Percentiles rank a stretch among this genome's conserved stretches.
Evolutionary conservation across 2,329 filamentous ascomycete species (phyloP).

Genomic region (Xylaria sp.): DNA sequence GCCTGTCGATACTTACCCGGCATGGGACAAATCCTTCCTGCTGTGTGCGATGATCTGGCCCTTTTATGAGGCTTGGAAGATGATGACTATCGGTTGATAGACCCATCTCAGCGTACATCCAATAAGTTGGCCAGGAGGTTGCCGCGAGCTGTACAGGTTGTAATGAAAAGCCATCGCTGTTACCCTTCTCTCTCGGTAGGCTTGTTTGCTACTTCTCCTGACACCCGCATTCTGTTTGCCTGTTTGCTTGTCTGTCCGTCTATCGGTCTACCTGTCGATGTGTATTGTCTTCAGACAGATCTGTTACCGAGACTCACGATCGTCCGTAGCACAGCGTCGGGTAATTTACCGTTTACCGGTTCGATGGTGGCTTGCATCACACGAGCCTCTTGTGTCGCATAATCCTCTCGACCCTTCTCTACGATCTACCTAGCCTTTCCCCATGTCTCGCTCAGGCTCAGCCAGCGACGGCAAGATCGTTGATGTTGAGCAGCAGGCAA

Average conservation of each 20-base stretch:
- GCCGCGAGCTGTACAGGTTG: background rate
- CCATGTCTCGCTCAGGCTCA: conserved; percentile 4
- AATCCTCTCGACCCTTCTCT: background rate
- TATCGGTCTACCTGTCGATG: too few relatives aligned
- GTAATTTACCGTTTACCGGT: background rate
- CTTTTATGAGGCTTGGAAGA: background rate
- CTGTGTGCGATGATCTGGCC: background rate
- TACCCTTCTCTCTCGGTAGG: conserved; percentile 6
- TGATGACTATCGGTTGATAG: background rate
- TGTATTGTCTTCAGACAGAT: background rate
- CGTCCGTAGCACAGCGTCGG: background rate
- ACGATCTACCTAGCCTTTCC: background rate
- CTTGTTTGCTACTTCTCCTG: conserved; percentile 6
- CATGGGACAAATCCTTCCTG: background rate
- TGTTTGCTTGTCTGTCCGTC: too few relatives aligned
- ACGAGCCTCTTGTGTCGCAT: conserved; percentile 1
- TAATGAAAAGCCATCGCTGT: conserved; percentile 10
- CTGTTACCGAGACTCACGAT: background rate
- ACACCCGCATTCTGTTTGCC: conserved; percentile 4
- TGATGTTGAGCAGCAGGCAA: conserved; percentile 12
- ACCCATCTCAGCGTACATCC: background rate
- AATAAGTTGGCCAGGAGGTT: background rate
- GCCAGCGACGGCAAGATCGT: conserved; percentile 6
- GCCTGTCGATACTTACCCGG: background rate
- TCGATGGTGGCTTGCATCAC: background rate